Base-by-base conservation (phyloP, 345 rosid genomes). In the Psidium guajava region DNA sequence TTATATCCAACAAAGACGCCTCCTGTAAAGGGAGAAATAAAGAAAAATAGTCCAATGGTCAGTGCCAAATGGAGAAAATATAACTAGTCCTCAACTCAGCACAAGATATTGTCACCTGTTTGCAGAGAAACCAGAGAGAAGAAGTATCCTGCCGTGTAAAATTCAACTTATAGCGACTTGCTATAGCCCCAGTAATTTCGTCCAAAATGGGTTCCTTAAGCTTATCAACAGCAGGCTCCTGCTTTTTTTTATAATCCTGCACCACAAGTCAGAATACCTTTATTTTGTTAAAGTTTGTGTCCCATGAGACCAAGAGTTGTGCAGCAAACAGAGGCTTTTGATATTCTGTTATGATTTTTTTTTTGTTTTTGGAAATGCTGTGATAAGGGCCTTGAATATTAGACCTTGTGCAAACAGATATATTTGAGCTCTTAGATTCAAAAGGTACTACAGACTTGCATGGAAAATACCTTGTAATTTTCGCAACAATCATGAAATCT, bases 121-220 rank as follows among this genome's bases (percentile, higher is more conserved):
- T 95, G 88, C 99, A 97, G 53, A 97, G 89, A 91, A 96, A 95
- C 98, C 99, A 97, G 54, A 97, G 95, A 89, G 98, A 95, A 69
- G 98, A 88, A 51, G 91, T 86, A 84, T 95, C 99, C 84, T 96
- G 90, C 89, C 93, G 93, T 1, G 96, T 95, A 87, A 97, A 93
- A 82, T 88, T 91, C 83, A 96, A 87, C 87, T 83, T 92, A 86
- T 89, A 89, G 59, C 93, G 96, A 87, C 86, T 92, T 36, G 87
- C 89, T 77, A 97, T 82, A 50, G 99, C 90, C 86, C 90, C 83
- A 2, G 94, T 92, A 84, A 98, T 96, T 88, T 95, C 93, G 85
- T 95, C 92, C 57, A 98, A 82, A 85, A 94, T 87, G 86, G 98
- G 98, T 88, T 96, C 98, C 91, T 95, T 96, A 69, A 95, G 94